Base-by-base conservation (phyloP, 129 eudicot species). In the Flaveria sonorensis region DNA sequence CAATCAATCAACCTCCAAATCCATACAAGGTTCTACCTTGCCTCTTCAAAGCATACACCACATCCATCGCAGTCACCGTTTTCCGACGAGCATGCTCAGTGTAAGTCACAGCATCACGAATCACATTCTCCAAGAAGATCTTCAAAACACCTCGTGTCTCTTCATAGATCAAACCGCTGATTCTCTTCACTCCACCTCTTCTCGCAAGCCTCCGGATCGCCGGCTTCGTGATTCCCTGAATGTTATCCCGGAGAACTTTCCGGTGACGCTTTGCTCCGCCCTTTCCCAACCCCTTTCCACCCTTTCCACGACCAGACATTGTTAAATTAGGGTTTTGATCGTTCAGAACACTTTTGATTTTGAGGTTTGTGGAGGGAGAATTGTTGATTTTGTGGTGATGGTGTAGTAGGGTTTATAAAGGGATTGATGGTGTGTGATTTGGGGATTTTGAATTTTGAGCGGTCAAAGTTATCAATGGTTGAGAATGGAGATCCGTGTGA, bases 241-340 rank as follows among this genome's bases (percentile, higher is more conserved):
- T 72, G 48, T 72, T 72, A 36, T 72, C 76, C 10, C 76, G 47
- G 1, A 72, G 65, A 18, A 52, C 76, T 19, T 72, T 72, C 28
- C 65, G 26, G 51, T 72, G 76, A 0, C 76, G 66, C 63, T 72
- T 72, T 10, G 76, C 76, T 32, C 76, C 76, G 11, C 76, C 76
- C 32, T 72, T 72, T 23, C 76, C 76, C 7, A 72, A 7, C 15
- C 76, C 76, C 18, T 72, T 72, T 11, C 76, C 76, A 0, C 76
- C 76, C 76, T 72, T 72, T 19, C 76, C 76, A 26, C 76, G 76
- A 26, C 76, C 76, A n/a, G 76, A 72, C 76, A 72, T 72, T 43
- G 64, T 19, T 18, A 6, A 18, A 30, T 10, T 59, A 23, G 16
- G 65, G 32, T 10, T 59, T 21, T 1, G 3, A 24, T 10, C 7